A percentile compares a stretch with the other conserved stretches of the same genome.
Evolutionary conservation across 768 basidiomycete species (phyloP).

Genomic region (Mrakia hoshinonis): DNA sequence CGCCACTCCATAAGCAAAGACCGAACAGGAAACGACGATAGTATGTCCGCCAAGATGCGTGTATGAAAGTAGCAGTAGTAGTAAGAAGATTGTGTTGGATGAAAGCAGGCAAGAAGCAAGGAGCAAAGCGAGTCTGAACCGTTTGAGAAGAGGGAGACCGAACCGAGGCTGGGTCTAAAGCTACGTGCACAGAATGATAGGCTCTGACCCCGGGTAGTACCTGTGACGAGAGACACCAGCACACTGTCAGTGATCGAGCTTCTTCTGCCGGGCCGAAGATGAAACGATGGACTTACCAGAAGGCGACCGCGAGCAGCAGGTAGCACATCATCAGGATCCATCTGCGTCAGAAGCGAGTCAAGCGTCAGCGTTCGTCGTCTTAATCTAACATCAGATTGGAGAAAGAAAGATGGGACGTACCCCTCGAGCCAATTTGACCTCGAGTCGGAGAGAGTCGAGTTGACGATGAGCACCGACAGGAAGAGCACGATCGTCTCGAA

Average conservation of each 20-base stretch:
- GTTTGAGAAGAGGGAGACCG: too few species aligned
- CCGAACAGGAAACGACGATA: too few species aligned
- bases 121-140: too few species aligned
- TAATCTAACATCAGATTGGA: not conserved
- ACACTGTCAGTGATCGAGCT: not conserved
- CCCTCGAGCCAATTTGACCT: constrained; percentile 39
- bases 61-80: too few species aligned
- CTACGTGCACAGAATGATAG: constrained; percentile 1
- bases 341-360: not conserved
- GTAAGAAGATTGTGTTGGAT: too few species aligned
- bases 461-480: constrained; percentile 59
- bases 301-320: constrained; percentile 31
- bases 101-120: too few species aligned
- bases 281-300: constrained; percentile 20
- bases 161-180: too few species aligned
- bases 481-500: constrained; percentile 43
- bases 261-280: not conserved
- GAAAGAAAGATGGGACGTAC: not conserved
- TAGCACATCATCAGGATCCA: constrained; percentile 31
- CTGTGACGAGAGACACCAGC: not conserved
- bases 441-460: constrained; percentile 70
- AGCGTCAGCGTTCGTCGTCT: not conserved
- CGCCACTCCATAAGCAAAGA: too few species aligned
- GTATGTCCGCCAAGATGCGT: too few species aligned
- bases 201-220: constrained; percentile 32